Evolutionary conservation across 805 yeast species (phyloP).

Genomic region (Myxozyma neglecta): DNA sequence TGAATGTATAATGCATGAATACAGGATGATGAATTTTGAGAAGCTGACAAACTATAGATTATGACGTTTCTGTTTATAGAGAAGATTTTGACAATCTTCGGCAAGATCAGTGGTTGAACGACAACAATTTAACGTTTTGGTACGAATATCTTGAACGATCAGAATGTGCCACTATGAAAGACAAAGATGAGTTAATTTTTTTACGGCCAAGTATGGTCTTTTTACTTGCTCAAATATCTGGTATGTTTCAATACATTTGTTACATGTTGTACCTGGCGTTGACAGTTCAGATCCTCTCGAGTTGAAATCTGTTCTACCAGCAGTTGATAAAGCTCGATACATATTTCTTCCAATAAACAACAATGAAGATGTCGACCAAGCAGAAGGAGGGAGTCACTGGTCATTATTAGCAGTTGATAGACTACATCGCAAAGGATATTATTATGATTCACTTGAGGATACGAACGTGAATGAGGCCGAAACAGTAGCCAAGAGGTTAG

Average conservation of each 20-base stretch:
- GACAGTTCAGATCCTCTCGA: slow-evolving; percentile 40
- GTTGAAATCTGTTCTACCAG: slow-evolving; percentile 50
- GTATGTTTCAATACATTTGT: slow-evolving; percentile 10
- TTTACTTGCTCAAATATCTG: slow-evolving; percentile 49
- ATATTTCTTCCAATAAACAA: slow-evolving; percentile 70
- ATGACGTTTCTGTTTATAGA: slow-evolving; percentile 31
- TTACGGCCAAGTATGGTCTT: slow-evolving; percentile 66
- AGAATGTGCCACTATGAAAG: background rate
- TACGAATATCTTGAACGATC: slow-evolving; percentile 55
- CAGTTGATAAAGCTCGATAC: slow-evolving; percentile 47
- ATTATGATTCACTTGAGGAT: slow-evolving; percentile 61
- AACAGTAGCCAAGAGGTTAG: slow-evolving; percentile 40
- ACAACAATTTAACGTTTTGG: slow-evolving; percentile 62
- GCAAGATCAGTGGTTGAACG: slow-evolving; percentile 74
- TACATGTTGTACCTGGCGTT: background rate
- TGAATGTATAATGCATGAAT: slow-evolving; percentile 16
- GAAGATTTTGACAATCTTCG: slow-evolving; percentile 55
- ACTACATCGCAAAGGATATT: slow-evolving; percentile 49
- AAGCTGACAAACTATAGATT: slow-evolving; percentile 9
- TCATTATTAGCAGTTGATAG: slow-evolving; percentile 57
- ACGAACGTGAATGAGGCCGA: slow-evolving; percentile 46
- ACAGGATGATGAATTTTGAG: background rate
- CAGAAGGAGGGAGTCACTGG: slow-evolving; percentile 78
- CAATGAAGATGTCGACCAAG: slow-evolving; percentile 57
- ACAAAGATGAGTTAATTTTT: slow-evolving; percentile 33